Evolutionary conservation across 257 asterid genomes (phyloP).

Genomic region (Solanum neorickii): DNA sequence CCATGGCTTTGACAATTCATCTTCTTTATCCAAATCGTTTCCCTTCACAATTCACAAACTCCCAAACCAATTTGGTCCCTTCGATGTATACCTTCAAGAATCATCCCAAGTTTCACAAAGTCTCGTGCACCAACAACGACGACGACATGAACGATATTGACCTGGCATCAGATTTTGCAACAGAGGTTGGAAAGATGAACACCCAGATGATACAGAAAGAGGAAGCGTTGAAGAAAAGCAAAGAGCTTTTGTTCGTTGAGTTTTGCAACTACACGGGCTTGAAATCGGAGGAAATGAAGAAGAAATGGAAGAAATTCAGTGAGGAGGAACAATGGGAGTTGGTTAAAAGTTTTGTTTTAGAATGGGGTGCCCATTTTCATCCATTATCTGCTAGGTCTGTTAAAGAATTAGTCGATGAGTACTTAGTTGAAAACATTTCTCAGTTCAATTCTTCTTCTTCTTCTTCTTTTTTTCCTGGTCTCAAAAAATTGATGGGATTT

Average conservation of each 20-base stretch:
- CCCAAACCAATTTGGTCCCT: slow-evolving; percentile 6
- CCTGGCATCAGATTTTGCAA: slow-evolving; percentile 36
- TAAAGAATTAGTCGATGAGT: slow-evolving; percentile 51
- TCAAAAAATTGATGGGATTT: slow-evolving; percentile 41
- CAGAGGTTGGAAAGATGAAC: slow-evolving; percentile 29
- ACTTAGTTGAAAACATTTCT: slow-evolving; percentile 11
- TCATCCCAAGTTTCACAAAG: slow-evolving; percentile 8
- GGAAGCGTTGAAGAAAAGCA: slow-evolving; percentile 62
- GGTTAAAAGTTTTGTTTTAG: slow-evolving; percentile 46
- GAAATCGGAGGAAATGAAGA: slow-evolving; percentile 42
- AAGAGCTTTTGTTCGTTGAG: slow-evolving; percentile 48
- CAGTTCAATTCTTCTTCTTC: neutral
- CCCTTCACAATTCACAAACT: slow-evolving; percentile 12
- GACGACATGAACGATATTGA: slow-evolving; percentile 22
- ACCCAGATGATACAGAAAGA: slow-evolving; percentile 22
- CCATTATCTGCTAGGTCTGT: slow-evolving; percentile 68
- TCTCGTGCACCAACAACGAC: slow-evolving; percentile 34
- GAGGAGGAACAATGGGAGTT: slow-evolving; percentile 46
- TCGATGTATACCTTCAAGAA: neutral
- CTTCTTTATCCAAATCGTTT: slow-evolving; percentile 14
- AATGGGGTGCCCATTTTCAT: slow-evolving; percentile 63
- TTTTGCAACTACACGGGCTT: slow-evolving; percentile 38
- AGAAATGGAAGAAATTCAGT: slow-evolving; percentile 43
- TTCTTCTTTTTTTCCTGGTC: slow-evolving; percentile 21
- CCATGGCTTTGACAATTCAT: slow-evolving; percentile 25